These are phyloP conservation scores for Acmispon strigosus DNA, from an alignment of 306 rosid species.

Conservation along the genomic window DNA sequence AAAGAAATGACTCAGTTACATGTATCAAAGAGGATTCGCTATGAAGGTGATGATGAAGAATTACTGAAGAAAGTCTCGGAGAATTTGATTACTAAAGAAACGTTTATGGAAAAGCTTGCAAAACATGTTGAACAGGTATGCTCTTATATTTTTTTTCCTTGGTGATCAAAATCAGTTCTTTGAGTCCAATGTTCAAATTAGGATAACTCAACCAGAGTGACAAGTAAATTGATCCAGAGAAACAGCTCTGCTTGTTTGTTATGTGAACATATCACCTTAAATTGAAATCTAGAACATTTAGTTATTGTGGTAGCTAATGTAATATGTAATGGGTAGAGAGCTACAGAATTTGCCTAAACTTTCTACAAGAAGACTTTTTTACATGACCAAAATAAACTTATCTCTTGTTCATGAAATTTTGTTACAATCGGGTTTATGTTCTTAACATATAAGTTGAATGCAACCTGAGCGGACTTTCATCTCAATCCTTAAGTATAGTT, in stretches of 20 bases:
- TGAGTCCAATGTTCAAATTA: neutral
- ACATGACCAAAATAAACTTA: neutral
- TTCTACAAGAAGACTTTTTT: neutral
- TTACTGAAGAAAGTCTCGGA: constrained; percentile 55
- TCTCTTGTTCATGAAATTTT: neutral
- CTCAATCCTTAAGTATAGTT: too few species aligned
- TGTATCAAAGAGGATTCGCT: constrained; percentile 62
- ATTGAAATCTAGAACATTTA: constrained; percentile 8
- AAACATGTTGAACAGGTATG: constrained; percentile 89
- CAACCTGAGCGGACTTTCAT: too few species aligned
- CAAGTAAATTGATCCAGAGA: neutral
- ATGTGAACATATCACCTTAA: neutral
- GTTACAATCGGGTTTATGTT: neutral
- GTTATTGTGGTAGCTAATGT: neutral
- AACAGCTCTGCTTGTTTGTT: constrained; percentile 5
- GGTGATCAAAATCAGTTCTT: too few species aligned
- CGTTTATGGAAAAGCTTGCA: constrained; percentile 65
- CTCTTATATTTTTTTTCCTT: neutral
- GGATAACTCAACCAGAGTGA: neutral
- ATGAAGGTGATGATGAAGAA: constrained; percentile 44
- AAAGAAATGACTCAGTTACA: constrained; percentile 51
- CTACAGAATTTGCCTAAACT: neutral
- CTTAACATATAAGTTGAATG: neutral
- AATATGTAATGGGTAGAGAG: neutral
- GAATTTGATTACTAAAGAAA: constrained; percentile 63